Conservation (phyloP, 2,329 filamentous ascomycete species). For the Corniculantispora saksenae region DNA sequence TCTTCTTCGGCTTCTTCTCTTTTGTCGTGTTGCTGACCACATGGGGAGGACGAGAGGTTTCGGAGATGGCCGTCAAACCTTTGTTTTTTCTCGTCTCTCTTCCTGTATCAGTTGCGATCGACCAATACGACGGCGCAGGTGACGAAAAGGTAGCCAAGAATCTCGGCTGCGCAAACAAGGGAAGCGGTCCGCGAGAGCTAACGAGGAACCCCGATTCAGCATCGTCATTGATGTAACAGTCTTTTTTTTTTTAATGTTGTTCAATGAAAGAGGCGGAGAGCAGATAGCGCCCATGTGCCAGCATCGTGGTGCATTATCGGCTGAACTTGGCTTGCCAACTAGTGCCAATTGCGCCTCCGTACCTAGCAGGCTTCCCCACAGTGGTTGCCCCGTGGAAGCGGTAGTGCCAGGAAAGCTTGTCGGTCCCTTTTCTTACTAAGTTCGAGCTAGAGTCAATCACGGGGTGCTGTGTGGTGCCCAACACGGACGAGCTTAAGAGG, state of each 20-base stretch:
- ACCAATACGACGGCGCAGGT: not conserved
- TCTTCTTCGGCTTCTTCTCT: not conserved
- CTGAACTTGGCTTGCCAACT: not conserved
- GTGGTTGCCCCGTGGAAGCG: not conserved
- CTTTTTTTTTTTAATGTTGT: no score
- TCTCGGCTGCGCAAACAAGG: not conserved
- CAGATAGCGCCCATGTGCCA: not conserved
- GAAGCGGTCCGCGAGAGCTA: not conserved
- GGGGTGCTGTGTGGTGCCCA: not conserved
- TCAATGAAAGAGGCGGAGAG: not conserved
- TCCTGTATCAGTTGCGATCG: not conserved
- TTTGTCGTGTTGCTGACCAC: not conserved
- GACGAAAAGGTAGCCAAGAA: not conserved
- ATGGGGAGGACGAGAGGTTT: slow-evolving; percentile 7
- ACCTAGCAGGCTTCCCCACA: not conserved
- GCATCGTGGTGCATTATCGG: not conserved
- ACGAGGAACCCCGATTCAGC: not conserved
- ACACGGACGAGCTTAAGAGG: slow-evolving; percentile 4
- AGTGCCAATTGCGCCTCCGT: not conserved
- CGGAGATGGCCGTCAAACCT: not conserved
- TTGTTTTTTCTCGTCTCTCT: no score
- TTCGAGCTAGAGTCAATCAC: not conserved
- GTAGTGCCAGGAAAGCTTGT: not conserved
- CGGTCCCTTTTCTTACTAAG: slow-evolving; percentile 12
- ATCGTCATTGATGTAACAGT: not conserved